A percentile compares a stretch with the other conserved stretches of the same genome.
phyloP scores from a whole-genome alignment of 176 grass and related monocot genomes.

The Otatea glauca region DNA sequence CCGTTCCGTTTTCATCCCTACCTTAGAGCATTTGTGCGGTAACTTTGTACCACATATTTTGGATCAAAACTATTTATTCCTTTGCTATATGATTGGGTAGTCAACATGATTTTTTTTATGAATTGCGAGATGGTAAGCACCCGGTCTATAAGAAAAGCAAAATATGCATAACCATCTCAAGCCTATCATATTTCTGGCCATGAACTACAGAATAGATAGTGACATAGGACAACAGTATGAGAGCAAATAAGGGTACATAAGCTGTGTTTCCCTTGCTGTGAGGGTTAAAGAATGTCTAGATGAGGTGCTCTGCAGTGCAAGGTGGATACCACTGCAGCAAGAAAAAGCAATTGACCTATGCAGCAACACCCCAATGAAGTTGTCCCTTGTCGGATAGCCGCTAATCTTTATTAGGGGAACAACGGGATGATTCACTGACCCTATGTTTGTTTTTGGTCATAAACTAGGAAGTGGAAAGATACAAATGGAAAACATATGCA shows the following conservation, averaged over 20 bases:
- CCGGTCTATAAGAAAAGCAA: slow-evolving; percentile 9
- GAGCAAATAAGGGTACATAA: slow-evolving; percentile 28
- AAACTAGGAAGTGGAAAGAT: slow-evolving; percentile 53
- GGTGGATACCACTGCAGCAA: slow-evolving; percentile 74
- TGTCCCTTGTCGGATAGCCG: slow-evolving; percentile 61
- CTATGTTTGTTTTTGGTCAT: slow-evolving; percentile 51
- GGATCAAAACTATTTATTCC: background rate
- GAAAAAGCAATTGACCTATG: slow-evolving; percentile 57
- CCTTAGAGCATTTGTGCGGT: slow-evolving; percentile 4
- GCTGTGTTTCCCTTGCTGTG: slow-evolving; percentile 40
- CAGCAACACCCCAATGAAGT: slow-evolving; percentile 64
- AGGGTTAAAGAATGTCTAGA: slow-evolving; percentile 50
- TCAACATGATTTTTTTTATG: slow-evolving; percentile 3
- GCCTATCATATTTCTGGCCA: slow-evolving; percentile 23
- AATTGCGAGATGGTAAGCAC: slow-evolving; percentile 10
- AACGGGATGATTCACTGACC: slow-evolving; percentile 53
- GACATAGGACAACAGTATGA: slow-evolving; percentile 26
- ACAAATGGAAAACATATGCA: slow-evolving; percentile 39
- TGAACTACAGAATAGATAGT: slow-evolving; percentile 16
- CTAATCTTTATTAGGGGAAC: slow-evolving; percentile 53
- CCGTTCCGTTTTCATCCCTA: too few species aligned
- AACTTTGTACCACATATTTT: slow-evolving; percentile 21
- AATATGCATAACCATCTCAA: slow-evolving; percentile 22
- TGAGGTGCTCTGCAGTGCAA: slow-evolving; percentile 52
- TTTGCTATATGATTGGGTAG: background rate